These are phyloP conservation scores for Cryoendolithus antarcticus DNA, from an alignment of 2,329 filamentous ascomycete genomes.

Conservation along the genomic window DNA sequence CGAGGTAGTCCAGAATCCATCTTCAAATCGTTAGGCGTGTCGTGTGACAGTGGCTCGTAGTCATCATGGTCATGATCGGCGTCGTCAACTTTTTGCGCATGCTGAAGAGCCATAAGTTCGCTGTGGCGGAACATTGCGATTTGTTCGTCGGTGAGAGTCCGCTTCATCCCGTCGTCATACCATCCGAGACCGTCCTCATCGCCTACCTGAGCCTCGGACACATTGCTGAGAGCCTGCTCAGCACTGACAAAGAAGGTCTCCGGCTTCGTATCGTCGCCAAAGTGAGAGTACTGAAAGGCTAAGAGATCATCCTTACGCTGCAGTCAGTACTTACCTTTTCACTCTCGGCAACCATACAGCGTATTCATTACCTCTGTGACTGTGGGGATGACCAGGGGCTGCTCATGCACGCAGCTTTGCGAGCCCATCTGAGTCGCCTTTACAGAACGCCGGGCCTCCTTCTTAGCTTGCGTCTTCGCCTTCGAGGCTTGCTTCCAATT, in stretches of 20 bases:
- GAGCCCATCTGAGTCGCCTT: background rate
- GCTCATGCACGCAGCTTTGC: background rate
- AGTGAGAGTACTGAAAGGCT: slow-evolving; percentile 31
- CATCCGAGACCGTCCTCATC: slow-evolving; percentile 61
- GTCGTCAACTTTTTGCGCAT: no score
- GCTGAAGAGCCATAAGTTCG: slow-evolving; percentile 61
- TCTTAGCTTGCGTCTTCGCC: slow-evolving; percentile 6
- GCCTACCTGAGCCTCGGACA: slow-evolving; percentile 24
- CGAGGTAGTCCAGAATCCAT: slow-evolving; percentile 7
- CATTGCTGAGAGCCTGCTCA: slow-evolving; percentile 14
- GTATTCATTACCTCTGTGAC: slow-evolving; percentile 24
- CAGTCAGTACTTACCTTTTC: slow-evolving; percentile 22
- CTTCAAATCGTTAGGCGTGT: background rate
- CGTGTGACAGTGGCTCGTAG: slow-evolving; percentile 1
- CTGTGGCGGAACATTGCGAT: slow-evolving; percentile 83
- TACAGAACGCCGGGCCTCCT: slow-evolving; percentile 7
- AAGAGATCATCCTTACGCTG: slow-evolving; percentile 29
- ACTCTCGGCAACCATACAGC: no score
- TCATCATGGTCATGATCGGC: slow-evolving; percentile 3
- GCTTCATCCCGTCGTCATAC: slow-evolving; percentile 75
- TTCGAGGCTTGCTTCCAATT: slow-evolving; percentile 4
- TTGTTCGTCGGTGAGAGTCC: slow-evolving; percentile 83
- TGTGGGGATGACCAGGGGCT: slow-evolving; percentile 7
- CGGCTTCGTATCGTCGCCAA: slow-evolving; percentile 27
- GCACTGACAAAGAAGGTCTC: slow-evolving; percentile 20